phyloP scores from a whole-genome alignment of 129 eudicot species.

The Smallanthus sonchifolius region DNA sequence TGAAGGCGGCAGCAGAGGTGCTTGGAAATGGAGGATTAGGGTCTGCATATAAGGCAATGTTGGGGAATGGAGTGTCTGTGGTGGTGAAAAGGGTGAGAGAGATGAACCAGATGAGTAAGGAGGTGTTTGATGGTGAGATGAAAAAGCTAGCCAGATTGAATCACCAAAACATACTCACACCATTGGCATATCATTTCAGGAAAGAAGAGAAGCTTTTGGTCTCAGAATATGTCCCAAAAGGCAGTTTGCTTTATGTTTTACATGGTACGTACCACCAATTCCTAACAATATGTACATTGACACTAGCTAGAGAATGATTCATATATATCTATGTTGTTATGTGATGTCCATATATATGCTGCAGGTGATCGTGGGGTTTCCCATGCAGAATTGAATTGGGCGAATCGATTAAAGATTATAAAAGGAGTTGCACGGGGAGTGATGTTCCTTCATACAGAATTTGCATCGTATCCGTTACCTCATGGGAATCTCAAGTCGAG shows the following conservation, averaged over 20 bases:
- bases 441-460: conserved; percentile 58
- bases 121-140: conserved; percentile 57
- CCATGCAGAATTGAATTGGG: conserved; percentile 64
- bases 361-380: conserved; percentile 64
- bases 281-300: too few species aligned
- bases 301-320: too few species aligned
- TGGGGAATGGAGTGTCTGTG: conserved; percentile 60
- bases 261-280: conserved; percentile 70
- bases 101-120: conserved; percentile 57
- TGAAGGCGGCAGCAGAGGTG: conserved; percentile 96
- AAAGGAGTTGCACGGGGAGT: conserved; percentile 74
- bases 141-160: conserved; percentile 52
- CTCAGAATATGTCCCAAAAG: conserved; percentile 61
- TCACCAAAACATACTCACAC: conserved; percentile 64
- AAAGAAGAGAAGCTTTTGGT: conserved; percentile 85
- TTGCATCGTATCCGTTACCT: conserved; percentile 60
- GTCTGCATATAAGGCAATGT: conserved; percentile 76
- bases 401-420: conserved; percentile 59
- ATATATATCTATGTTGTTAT: too few species aligned
- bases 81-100: conserved; percentile 83
- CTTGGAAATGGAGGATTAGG: conserved; percentile 79
- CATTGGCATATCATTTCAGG: conserved; percentile 83
- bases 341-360: too few species aligned
- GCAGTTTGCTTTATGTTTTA: conserved; percentile 70
- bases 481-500: conserved; percentile 92